phyloP scores from a whole-genome alignment of 495 filamentous ascomycete genomes.

The Venustampulla echinocandica region DNA sequence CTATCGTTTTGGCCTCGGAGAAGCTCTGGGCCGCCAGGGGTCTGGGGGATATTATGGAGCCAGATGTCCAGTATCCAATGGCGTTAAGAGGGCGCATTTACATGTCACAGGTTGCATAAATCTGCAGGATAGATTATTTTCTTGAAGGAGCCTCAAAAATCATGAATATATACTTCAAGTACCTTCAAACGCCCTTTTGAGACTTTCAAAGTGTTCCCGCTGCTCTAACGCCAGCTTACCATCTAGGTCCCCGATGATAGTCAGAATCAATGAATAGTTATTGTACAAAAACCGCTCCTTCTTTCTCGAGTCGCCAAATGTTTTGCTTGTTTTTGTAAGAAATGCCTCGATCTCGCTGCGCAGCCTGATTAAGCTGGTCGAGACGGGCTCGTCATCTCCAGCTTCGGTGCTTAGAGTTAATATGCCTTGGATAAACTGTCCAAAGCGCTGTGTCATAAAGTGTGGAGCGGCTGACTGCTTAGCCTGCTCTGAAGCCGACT shows the following conservation, averaged over 20 bases:
- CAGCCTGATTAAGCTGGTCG: conserved; percentile 65
- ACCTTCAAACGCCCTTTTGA: conserved; percentile 21
- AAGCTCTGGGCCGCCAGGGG: conserved; percentile 7
- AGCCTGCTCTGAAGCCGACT: conserved; percentile 42
- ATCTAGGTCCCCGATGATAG: conserved; percentile 77
- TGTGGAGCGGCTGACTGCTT: conserved; percentile 82
- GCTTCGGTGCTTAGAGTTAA: conserved; percentile 73
- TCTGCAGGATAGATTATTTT: background rate
- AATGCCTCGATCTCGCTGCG: conserved; percentile 71
- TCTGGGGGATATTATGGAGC: conserved; percentile 20
- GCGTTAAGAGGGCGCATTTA: conserved; percentile 9
- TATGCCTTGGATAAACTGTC: conserved; percentile 78
- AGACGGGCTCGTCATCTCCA: conserved; percentile 88
- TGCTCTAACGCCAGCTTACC: conserved; percentile 73
- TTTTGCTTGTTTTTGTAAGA: conserved; percentile 52
- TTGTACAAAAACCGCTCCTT: conserved; percentile 84
- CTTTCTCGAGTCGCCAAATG: conserved; percentile 66
- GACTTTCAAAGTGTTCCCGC: conserved; percentile 54
- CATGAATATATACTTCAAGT: background rate
- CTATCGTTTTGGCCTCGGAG: conserved; percentile 41
- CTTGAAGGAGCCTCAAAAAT: conserved; percentile 8
- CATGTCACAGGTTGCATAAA: background rate
- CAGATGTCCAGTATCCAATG: conserved; percentile 14
- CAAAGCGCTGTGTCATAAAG: conserved; percentile 84
- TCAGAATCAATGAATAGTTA: conserved; percentile 86